Evolutionary conservation across 2,329 filamentous ascomycete genomes (phyloP), one percentile per base, ranked within the genome.

Genomic region (Apiospora saccharicola): DNA sequence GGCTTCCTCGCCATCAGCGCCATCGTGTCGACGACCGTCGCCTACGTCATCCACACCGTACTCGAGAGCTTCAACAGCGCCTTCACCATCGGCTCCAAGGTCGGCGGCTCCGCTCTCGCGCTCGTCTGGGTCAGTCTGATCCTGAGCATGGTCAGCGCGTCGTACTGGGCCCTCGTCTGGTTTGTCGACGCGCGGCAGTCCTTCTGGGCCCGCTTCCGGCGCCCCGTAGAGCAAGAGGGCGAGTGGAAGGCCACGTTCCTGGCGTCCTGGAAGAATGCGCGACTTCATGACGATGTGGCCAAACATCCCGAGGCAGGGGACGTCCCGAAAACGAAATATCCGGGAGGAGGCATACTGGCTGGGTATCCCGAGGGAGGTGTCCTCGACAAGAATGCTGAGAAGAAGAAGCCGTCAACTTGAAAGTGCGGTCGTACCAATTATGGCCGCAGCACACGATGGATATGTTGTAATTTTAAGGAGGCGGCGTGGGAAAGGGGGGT

Each of bases 111-210:
- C 3, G 64, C 70, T 6, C 24, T 67, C 30, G 70, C 70, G 5
- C 30, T 71, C 51, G 43, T 49, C 14, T 71, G 70, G 70, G 61
- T 68, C 51, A 46, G 57, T 12, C 37, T 44, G 12, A 44, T 41
- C 14, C 13, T 68, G 7, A 53, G 37, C 19, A 8, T 43, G 14
- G 44, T 68, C 13, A 68, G 57, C 41, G 19, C 61, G 16, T 8
- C 49, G 16, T 71, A 71, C 64, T 71, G 70, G 70, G 14, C 34
- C 64, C 46, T 68, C 13, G 47, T 71, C 43, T 71, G 70, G 70
- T 71, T 47, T 26, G 70, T 71, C 57, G 70, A 71, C 37, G 69
- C 41, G n/a, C 14, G 69, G 8, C 37, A 24, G 41, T 47, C 49
- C 51, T 19, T 64, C 34, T 70, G n/a, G 53, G 49, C 57, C 7